phyloP scores from a whole-genome alignment of 108 stramenopile species.

The Licmophora abbreviata region DNA sequence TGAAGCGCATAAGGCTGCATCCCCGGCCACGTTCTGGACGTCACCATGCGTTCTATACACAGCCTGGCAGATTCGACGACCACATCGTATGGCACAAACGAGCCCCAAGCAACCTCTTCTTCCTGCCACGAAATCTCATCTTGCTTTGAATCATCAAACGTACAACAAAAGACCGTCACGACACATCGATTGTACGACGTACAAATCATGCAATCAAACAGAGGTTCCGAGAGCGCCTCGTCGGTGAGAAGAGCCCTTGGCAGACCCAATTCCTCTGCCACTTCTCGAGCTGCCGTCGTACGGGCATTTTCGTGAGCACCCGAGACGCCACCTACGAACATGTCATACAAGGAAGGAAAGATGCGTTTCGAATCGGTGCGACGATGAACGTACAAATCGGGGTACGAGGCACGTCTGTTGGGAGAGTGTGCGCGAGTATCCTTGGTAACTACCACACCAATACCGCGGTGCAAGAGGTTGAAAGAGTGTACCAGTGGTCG shows the following conservation, averaged over 20 bases:
- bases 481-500: slow-evolving; percentile 50
- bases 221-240: slow-evolving; percentile 21
- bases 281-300: slow-evolving; percentile 57
- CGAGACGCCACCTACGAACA: slow-evolving; percentile 80
- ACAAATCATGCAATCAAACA: slow-evolving; percentile 61
- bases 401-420: slow-evolving; percentile 1
- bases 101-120: slow-evolving; percentile 81
- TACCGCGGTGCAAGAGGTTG: slow-evolving; percentile 70
- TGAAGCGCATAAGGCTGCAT: slow-evolving; percentile 13
- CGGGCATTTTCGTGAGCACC: slow-evolving; percentile 40
- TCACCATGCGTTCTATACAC: slow-evolving; percentile 45
- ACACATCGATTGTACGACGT: slow-evolving; percentile 75
- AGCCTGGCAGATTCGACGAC: slow-evolving; percentile 34
- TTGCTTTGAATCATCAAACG: slow-evolving; percentile 17
- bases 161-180: slow-evolving; percentile 56
- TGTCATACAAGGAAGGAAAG: slow-evolving; percentile 75
- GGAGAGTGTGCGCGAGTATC: slow-evolving; percentile 17
- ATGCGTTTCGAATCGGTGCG: slow-evolving; percentile 61
- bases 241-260: slow-evolving; percentile 17
- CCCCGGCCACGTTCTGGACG: slow-evolving; percentile 46
- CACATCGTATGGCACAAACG: slow-evolving; percentile 51
- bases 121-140: slow-evolving; percentile 63
- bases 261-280: slow-evolving; percentile 71
- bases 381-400: slow-evolving; percentile 58
- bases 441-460: slow-evolving; percentile 58